Percentiles rank a stretch among this genome's conserved stretches.
These are phyloP conservation scores for Cordyceps cateniannulata DNA, from an alignment of 2,329 filamentous ascomycete species.

Conservation along the genomic window DNA sequence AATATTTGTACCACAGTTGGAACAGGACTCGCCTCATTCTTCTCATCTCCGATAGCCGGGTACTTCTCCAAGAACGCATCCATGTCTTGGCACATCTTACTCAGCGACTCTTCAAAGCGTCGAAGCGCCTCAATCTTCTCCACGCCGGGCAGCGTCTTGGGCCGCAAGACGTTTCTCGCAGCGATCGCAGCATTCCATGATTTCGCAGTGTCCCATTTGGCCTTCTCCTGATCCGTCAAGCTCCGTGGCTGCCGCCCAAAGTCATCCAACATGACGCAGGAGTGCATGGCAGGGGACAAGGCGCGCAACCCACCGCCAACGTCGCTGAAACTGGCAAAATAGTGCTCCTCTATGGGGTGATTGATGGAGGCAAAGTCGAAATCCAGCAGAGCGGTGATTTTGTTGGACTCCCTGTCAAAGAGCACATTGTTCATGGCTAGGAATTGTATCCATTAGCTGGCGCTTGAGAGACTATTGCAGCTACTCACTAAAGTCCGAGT, in stretches of 20 bases:
- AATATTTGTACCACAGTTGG: not conserved
- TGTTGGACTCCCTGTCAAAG: constrained; percentile 16
- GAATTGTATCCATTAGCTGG: not conserved
- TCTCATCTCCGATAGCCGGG: not conserved
- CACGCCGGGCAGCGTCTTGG: not conserved
- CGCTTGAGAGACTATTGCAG: not conserved
- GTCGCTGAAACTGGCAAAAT: constrained; percentile 13
- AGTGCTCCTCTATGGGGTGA: constrained; percentile 22
- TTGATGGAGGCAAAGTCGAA: constrained; percentile 22
- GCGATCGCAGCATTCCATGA: not conserved
- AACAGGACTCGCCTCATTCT: not conserved
- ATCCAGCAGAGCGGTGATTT: constrained; percentile 22
- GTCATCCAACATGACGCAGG: not conserved
- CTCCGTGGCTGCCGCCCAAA: not conserved
- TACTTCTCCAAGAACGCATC: not conserved
- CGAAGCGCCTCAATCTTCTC: not conserved
- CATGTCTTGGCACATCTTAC: not conserved
- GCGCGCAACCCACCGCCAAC: not conserved
- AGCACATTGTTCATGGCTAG: constrained; percentile 24
- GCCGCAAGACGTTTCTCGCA: not conserved
- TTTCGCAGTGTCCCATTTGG: not conserved
- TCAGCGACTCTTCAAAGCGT: not conserved
- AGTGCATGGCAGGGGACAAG: not conserved
- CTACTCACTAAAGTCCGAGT: constrained; percentile 23
- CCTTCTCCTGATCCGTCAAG: not conserved